These are phyloP conservation scores for Boletus hoseneyae DNA, from an alignment of 1,284 basidiomycete species.

Conservation along the genomic window DNA sequence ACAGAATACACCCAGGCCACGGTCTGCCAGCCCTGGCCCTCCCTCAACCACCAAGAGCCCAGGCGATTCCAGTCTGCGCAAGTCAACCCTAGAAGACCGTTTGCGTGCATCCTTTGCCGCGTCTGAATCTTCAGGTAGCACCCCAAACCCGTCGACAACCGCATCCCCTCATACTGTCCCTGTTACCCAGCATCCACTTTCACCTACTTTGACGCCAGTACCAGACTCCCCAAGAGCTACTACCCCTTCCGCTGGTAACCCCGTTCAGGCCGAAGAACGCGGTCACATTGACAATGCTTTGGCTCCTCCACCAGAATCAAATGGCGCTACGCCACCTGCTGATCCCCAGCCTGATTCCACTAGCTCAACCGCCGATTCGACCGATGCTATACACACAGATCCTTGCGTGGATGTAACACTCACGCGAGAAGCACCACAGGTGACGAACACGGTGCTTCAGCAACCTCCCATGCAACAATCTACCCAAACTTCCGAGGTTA, in stretches of 20 bases:
- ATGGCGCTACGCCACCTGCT: background rate
- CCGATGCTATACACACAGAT: background rate
- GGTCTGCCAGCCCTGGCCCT: constrained; percentile 30
- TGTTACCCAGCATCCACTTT: constrained; percentile 34
- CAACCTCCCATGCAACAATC: background rate
- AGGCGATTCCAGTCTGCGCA: constrained; percentile 32
- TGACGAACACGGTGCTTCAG: background rate
- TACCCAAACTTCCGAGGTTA: constrained; percentile 1
- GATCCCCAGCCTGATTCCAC: background rate
- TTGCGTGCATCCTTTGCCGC: constrained; percentile 58
- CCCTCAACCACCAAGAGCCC: constrained; percentile 23
- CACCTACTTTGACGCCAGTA: constrained; percentile 44
- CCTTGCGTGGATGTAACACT: background rate
- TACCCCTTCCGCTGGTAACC: background rate
- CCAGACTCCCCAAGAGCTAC: constrained; percentile 26
- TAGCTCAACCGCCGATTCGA: background rate
- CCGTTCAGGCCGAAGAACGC: constrained; percentile 4
- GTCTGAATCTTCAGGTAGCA: constrained; percentile 51
- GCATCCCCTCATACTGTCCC: constrained; percentile 33
- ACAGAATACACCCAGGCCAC: constrained; percentile 43
- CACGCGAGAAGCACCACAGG: background rate
- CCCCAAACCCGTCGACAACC: constrained; percentile 39
- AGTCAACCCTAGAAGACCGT: constrained; percentile 69
- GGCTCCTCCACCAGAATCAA: constrained; percentile 6
- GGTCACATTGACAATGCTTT: background rate